Evolutionary conservation across 352 stramenopile genomes (phyloP).

Genomic region (Pythium dissimile): DNA sequence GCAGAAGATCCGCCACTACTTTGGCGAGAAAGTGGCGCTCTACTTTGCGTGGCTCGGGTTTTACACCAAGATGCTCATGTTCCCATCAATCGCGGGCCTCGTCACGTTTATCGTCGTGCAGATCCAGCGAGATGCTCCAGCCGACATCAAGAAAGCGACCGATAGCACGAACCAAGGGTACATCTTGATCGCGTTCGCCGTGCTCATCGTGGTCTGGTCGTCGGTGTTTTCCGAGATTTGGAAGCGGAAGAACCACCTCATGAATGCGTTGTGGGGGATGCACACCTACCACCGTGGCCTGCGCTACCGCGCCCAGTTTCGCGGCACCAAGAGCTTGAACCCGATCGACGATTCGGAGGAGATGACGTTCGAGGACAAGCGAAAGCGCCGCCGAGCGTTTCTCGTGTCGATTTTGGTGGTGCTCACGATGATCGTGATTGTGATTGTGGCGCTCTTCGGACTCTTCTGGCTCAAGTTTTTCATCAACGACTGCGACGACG

Average conservation of each 20-base stretch:
- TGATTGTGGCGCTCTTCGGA: constrained; percentile 60
- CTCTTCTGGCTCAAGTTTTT: constrained; percentile 79
- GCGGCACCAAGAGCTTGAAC: constrained; percentile 71
- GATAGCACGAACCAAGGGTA: constrained; percentile 50
- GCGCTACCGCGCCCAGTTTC: constrained; percentile 83
- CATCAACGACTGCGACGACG: constrained; percentile 43
- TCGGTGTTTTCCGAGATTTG: constrained; percentile 86
- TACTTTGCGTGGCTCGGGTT: constrained; percentile 93
- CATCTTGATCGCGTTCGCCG: constrained; percentile 71
- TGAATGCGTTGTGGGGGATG: constrained; percentile 84
- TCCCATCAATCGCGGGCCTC: constrained; percentile 73
- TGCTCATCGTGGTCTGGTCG: constrained; percentile 88
- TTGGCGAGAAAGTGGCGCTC: constrained; percentile 88
- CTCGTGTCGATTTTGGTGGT: constrained; percentile 57
- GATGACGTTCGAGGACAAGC: constrained; percentile 64
- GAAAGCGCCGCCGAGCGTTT: constrained; percentile 52
- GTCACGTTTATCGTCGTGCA: constrained; percentile 70
- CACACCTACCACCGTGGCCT: constrained; percentile 70
- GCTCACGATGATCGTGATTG: constrained; percentile 71
- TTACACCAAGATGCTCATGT: constrained; percentile 91
- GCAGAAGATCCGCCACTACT: constrained; percentile 88
- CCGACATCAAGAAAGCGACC: constrained; percentile 30
- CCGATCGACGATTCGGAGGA: constrained; percentile 57
- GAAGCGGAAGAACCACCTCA: constrained; percentile 84
- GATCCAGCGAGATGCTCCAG: constrained; percentile 14